phyloP scores from a whole-genome alignment of 495 filamentous ascomycete genomes.

The Xylaria grammica region DNA sequence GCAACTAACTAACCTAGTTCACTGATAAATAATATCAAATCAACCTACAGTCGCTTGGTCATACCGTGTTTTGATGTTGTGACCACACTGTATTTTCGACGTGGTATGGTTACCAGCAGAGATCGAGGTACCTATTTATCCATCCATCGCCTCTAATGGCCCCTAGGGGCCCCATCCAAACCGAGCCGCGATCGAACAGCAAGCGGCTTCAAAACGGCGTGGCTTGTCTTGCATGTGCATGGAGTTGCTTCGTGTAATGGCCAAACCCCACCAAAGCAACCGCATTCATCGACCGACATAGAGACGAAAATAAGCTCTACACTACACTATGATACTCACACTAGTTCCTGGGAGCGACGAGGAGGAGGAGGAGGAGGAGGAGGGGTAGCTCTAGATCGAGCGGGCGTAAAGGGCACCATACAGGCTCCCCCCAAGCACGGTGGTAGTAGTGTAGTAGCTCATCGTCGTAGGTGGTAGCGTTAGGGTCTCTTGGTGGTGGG shows the following conservation, averaged over 20 bases:
- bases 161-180: neutral
- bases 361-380: neutral
- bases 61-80: neutral
- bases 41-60: neutral
- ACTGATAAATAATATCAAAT: too few species aligned
- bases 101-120: too few species aligned
- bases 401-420: neutral
- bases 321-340: neutral
- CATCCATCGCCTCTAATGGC: too few species aligned
- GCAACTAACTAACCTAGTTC: too few species aligned
- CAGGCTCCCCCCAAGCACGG: neutral
- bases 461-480: too few species aligned
- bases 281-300: slow-evolving; percentile 24
- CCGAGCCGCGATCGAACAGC: slow-evolving; percentile 6
- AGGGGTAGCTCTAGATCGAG: neutral
- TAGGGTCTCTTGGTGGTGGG: too few species aligned
- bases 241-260: neutral
- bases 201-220: slow-evolving; percentile 1
- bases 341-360: slow-evolving; percentile 4
- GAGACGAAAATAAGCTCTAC: neutral
- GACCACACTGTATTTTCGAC: slow-evolving; percentile 13
- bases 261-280: slow-evolving; percentile 17
- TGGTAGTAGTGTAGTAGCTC: neutral
- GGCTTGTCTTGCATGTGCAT: slow-evolving; percentile 18
- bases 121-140: too few species aligned